Evolutionary conservation across 257 asterid species (phyloP).

Genomic region (Solanum clarkiae): DNA sequence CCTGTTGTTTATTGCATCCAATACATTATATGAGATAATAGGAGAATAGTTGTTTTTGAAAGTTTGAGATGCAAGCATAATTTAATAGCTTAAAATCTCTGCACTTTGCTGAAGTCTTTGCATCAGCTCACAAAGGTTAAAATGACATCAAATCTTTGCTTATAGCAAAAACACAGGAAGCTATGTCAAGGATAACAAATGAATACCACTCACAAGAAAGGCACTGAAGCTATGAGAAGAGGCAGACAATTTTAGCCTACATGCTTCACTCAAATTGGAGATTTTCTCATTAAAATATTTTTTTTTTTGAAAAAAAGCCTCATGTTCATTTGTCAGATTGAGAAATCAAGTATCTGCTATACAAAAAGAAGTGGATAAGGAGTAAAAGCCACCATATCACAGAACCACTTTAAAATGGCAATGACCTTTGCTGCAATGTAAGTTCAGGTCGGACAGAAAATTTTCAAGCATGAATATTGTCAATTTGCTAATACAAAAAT

Average conservation of each 20-base stretch:
- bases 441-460: neutral
- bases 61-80: neutral
- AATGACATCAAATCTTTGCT: neutral
- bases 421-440: neutral
- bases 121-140: neutral
- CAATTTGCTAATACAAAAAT: neutral
- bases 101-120: neutral
- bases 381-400: neutral
- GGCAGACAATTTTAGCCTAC: neutral
- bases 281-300: neutral
- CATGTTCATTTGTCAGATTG: neutral
- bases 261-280: neutral
- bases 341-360: neutral
- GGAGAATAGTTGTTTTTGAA: neutral
- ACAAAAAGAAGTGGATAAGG: neutral
- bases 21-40: neutral
- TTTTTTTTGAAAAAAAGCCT: too few relatives aligned
- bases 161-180: neutral
- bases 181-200: neutral
- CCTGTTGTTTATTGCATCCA: constrained; percentile 31
- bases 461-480: neutral
- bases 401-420: neutral
- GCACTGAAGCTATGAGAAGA: neutral
- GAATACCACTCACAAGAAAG: neutral
- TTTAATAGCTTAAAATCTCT: neutral